Evolutionary conservation across 192 early-diverging fungal species (phyloP).

Genomic region (Backusella psychrophila): DNA sequence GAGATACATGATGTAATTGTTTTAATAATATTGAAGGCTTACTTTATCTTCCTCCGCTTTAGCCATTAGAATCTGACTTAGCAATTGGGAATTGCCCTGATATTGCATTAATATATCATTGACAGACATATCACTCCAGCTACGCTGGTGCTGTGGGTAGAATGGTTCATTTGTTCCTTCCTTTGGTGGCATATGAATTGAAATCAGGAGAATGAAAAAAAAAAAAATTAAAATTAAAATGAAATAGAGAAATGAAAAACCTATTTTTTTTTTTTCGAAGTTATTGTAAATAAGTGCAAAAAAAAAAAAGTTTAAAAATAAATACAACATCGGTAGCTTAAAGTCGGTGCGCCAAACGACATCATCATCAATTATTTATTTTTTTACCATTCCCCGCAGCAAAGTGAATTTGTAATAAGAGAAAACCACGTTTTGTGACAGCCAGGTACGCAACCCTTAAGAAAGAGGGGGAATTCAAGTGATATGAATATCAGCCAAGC

Average conservation of each 20-base stretch:
- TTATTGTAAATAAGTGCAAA: constrained; percentile 1
- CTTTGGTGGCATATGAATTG: background rate
- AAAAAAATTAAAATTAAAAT: background rate
- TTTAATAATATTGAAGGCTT: background rate
- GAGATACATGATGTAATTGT: background rate
- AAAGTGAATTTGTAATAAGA: constrained; percentile 1
- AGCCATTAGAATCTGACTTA: constrained; percentile 14
- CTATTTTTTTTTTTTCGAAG: background rate
- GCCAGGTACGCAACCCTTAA: constrained; percentile 7
- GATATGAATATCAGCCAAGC: constrained; percentile 7
- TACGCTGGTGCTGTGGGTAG: background rate
- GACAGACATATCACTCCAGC: constrained; percentile 8
- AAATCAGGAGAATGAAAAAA: constrained; percentile 2
- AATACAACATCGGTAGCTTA: constrained; percentile 7
- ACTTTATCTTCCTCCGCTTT: constrained; percentile 14
- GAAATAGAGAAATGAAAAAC: background rate
- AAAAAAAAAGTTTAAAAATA: constrained; percentile 14
- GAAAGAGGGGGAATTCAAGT: background rate
- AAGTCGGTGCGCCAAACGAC: constrained; percentile 14
- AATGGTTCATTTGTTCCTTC: constrained; percentile 10
- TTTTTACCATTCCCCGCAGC: background rate
- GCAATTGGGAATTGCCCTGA: constrained; percentile 5
- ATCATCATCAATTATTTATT: background rate
- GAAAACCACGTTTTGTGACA: constrained; percentile 8
- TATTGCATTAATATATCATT: constrained; percentile 10